phyloP scores from a whole-genome alignment of 257 asterid genomes.

The Petunia secreta region DNA sequence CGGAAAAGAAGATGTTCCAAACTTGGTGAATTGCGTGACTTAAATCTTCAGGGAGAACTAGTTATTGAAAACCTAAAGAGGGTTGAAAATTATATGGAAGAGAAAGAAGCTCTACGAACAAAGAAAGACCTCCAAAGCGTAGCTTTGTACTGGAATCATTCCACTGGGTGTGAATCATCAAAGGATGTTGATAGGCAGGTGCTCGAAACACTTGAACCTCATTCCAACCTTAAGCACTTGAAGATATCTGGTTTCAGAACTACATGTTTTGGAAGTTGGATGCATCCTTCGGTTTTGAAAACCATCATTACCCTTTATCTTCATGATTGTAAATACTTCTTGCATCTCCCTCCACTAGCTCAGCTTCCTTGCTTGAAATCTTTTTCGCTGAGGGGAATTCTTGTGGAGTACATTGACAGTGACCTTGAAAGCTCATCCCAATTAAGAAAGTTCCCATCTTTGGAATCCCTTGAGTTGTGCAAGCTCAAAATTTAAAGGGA shows the following conservation, averaged over 20 bases:
- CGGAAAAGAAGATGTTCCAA: slow-evolving; percentile 26
- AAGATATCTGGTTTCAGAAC: slow-evolving; percentile 28
- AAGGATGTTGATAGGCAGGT: slow-evolving; percentile 28
- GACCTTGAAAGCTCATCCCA: background rate
- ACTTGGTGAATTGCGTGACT: slow-evolving; percentile 33
- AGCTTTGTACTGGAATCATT: slow-evolving; percentile 23
- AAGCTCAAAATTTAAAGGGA: slow-evolving; percentile 32
- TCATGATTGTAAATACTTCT: slow-evolving; percentile 32
- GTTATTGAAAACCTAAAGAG: slow-evolving; percentile 33
- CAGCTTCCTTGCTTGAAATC: slow-evolving; percentile 31
- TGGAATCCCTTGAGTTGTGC: background rate
- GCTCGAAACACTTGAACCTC: slow-evolving; percentile 35
- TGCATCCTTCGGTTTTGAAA: slow-evolving; percentile 24
- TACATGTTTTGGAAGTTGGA: slow-evolving; percentile 35
- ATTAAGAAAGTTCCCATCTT: slow-evolving; percentile 22
- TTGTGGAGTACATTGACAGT: slow-evolving; percentile 28
- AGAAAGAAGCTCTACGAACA: slow-evolving; percentile 32
- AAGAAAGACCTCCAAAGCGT: slow-evolving; percentile 31
- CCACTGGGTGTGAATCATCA: background rate
- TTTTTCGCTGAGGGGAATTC: slow-evolving; percentile 30
- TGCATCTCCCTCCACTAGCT: slow-evolving; percentile 32
- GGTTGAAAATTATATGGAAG: slow-evolving; percentile 30
- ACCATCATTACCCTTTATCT: slow-evolving; percentile 18
- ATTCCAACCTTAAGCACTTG: slow-evolving; percentile 23
- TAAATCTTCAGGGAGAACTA: slow-evolving; percentile 38